Conservation (phyloP, 495 filamentous ascomycete species). For the Chaetomium fimeti region DNA sequence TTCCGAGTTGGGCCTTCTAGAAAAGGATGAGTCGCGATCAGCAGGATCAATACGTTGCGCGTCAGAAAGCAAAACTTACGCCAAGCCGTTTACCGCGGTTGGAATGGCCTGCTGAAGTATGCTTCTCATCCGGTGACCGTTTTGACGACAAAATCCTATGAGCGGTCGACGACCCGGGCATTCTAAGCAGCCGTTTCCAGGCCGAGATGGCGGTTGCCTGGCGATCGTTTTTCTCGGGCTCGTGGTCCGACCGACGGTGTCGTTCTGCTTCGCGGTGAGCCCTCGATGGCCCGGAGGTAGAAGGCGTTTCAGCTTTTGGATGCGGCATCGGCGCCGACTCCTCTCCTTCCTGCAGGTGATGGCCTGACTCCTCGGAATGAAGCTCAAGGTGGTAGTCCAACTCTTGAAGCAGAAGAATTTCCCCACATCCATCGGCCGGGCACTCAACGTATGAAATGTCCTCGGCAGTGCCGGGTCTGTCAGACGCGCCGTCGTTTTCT, state of each 20-base stretch:
- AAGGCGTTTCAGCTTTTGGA: neutral
- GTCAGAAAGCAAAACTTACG: slow-evolving; percentile 22
- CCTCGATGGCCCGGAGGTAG: slow-evolving; percentile 23
- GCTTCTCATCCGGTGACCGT: slow-evolving; percentile 14
- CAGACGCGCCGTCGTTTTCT: neutral
- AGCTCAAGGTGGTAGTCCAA: slow-evolving; percentile 72
- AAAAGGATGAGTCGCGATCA: neutral
- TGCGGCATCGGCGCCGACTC: neutral
- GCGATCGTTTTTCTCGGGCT: slow-evolving; percentile 10
- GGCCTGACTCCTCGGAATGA: slow-evolving; percentile 62
- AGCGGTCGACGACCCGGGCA: slow-evolving; percentile 26
- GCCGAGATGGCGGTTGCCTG: slow-evolving; percentile 31
- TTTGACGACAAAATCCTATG: slow-evolving; percentile 9
- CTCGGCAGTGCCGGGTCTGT: slow-evolving; percentile 59
- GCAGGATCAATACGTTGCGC: neutral
- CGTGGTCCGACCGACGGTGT: slow-evolving; percentile 17
- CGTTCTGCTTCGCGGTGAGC: slow-evolving; percentile 25
- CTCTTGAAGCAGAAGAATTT: slow-evolving; percentile 59
- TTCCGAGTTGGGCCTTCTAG: slow-evolving; percentile 68
- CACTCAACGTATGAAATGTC: slow-evolving; percentile 62
- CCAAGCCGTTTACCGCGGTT: slow-evolving; percentile 34
- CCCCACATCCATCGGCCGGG: slow-evolving; percentile 68
- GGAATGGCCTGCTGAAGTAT: neutral
- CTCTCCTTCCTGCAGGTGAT: slow-evolving; percentile 19
- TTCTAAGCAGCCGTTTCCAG: slow-evolving; percentile 31